Evolutionary conservation across 2,329 filamentous ascomycete genomes (phyloP).

Genomic region (Exophiala oligosperma): DNA sequence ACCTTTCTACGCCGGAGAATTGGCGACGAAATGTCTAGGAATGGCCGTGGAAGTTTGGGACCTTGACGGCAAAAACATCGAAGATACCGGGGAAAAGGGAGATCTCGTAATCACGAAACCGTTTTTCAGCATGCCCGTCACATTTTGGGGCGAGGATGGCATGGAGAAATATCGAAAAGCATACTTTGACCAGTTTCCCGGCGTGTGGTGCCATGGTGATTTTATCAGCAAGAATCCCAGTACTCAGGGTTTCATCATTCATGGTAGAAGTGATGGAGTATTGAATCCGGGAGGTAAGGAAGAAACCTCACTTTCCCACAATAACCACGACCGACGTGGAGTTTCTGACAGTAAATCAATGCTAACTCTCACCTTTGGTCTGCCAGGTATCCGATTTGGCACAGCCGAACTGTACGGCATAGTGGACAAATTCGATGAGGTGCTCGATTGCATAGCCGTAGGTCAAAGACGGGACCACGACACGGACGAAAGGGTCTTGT

Average conservation of each 20-base stretch:
- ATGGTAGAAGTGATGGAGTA: constrained; percentile 38
- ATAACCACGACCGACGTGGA: no score
- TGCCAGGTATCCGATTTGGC: constrained; percentile 81
- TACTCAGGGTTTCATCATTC: constrained; percentile 3
- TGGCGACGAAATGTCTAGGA: constrained; percentile 54
- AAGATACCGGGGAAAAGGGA: constrained; percentile 37
- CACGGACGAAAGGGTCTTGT: constrained; percentile 77
- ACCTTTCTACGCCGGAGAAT: constrained; percentile 62
- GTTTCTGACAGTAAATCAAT: neutral
- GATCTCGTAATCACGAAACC: constrained; percentile 48
- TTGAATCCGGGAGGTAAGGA: constrained; percentile 59
- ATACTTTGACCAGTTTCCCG: constrained; percentile 45
- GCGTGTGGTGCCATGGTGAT: constrained; percentile 65
- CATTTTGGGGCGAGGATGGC: constrained; percentile 45
- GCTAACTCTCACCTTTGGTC: neutral
- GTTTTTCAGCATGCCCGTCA: constrained; percentile 48
- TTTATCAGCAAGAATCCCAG: constrained; percentile 3
- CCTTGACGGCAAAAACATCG: neutral
- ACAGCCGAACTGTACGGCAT: constrained; percentile 89
- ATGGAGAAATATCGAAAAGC: constrained; percentile 41
- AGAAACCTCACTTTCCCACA: no score
- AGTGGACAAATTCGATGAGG: neutral
- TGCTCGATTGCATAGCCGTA: neutral
- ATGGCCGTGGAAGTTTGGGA: constrained; percentile 27
- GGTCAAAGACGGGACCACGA: neutral